Evolutionary conservation across 2,329 filamentous ascomycete genomes (phyloP).

Genomic region (Tolypocladium ophioglossoides): DNA sequence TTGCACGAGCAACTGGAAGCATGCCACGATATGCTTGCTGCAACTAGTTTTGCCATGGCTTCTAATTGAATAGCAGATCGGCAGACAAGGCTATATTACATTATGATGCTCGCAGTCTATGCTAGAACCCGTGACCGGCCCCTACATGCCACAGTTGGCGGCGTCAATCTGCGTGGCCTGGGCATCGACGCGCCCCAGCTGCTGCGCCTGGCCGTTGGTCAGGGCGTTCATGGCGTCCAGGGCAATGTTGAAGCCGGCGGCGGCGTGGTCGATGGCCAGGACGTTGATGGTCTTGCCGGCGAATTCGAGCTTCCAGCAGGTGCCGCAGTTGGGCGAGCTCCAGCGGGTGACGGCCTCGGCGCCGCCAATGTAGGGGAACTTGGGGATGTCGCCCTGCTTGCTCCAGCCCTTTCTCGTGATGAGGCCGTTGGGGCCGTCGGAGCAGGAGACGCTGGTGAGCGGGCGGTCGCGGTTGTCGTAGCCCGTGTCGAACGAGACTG

Average conservation of each 20-base stretch:
- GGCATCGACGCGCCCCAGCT: slow-evolving; percentile 43
- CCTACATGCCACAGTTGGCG: slow-evolving; percentile 32
- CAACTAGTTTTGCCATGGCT: background rate
- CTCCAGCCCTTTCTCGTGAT: slow-evolving; percentile 50
- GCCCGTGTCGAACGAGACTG: slow-evolving; percentile 60
- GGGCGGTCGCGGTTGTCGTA: slow-evolving; percentile 53
- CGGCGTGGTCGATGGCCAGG: slow-evolving; percentile 43
- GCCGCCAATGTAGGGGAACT: slow-evolving; percentile 47
- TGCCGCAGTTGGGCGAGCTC: slow-evolving; percentile 48
- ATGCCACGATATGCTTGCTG: background rate
- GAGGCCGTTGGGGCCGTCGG: slow-evolving; percentile 57
- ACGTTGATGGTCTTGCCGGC: slow-evolving; percentile 40
- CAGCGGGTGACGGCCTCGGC: slow-evolving; percentile 39
- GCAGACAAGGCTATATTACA: background rate
- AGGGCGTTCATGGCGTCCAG: slow-evolving; percentile 43
- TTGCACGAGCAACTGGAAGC: background rate
- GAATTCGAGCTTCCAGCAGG: slow-evolving; percentile 47
- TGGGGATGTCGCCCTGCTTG: slow-evolving; percentile 38
- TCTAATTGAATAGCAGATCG: background rate
- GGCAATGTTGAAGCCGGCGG: slow-evolving; percentile 44
- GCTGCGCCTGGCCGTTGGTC: slow-evolving; percentile 37
- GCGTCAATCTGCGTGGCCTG: slow-evolving; percentile 29
- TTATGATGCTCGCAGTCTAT: background rate
- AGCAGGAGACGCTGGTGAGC: slow-evolving; percentile 51
- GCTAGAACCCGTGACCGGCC: background rate